phyloP scores from a whole-genome alignment of 78 protist genomes.

The Dictyostelium purpureum region DNA sequence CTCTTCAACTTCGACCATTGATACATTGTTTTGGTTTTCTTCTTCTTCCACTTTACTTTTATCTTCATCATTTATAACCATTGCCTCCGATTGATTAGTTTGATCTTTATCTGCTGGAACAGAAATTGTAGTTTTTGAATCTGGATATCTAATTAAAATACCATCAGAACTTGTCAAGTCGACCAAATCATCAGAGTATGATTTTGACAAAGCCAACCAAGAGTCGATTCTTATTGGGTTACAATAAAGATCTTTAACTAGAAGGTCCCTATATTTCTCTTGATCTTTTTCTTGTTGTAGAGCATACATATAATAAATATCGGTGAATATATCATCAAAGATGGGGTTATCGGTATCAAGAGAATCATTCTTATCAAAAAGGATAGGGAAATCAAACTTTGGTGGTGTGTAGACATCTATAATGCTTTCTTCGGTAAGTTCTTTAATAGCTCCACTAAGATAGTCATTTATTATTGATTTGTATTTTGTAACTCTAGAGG shows the following conservation, averaged over 20 bases:
- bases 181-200: not conserved
- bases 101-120: not conserved
- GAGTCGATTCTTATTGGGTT: conserved; percentile 44
- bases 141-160: not conserved
- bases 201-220: conserved; percentile 15
- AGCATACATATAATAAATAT: conserved; percentile 62
- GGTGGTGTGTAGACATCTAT: conserved; percentile 7
- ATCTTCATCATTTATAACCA: not conserved
- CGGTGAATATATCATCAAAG: conserved; percentile 60
- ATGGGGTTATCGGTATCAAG: conserved; percentile 14
- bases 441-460: not conserved
- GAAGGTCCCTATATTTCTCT: not conserved
- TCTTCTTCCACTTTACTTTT: not conserved
- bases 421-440: not conserved
- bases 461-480: not conserved
- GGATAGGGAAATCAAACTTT: not conserved
- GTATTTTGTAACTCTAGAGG: conserved; percentile 28
- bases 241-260: conserved; percentile 45
- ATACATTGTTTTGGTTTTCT: not conserved
- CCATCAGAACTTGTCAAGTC: not conserved
- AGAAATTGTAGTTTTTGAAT: too few species aligned
- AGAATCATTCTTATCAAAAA: not conserved
- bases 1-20: not conserved
- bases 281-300: not conserved
- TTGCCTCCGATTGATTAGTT: not conserved